Evolutionary conservation across 2,329 filamentous ascomycete genomes (phyloP).

Genomic region (Nakataea oryzae): DNA sequence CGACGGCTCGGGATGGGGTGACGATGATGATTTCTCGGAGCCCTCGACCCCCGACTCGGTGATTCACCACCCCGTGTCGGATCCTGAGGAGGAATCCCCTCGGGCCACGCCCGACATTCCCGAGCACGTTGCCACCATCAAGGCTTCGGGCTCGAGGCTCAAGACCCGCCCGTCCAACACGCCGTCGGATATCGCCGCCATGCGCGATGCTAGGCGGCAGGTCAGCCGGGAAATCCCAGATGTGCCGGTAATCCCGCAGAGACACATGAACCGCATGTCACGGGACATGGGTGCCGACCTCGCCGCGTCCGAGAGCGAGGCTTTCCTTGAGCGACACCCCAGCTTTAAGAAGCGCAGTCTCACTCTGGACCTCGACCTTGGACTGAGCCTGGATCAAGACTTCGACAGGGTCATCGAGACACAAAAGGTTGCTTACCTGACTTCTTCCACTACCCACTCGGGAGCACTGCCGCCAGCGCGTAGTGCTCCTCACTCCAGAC

Average conservation of each 20-base stretch:
- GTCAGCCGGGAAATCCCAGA: constrained; percentile 64
- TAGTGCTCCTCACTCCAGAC: constrained; percentile 23
- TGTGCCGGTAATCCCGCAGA: constrained; percentile 51
- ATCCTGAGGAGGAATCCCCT: constrained; percentile 26
- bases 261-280: constrained; percentile 45
- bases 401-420: constrained; percentile 92
- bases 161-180: constrained; percentile 86
- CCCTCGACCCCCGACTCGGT: constrained; percentile 80
- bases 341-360: constrained; percentile 77
- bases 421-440: constrained; percentile 76
- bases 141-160: constrained; percentile 73
- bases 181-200: constrained; percentile 69
- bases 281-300: constrained; percentile 30
- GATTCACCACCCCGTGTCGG: constrained; percentile 61
- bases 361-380: constrained; percentile 70
- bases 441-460: background rate
- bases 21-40: constrained; percentile 45
- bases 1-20: constrained; percentile 51
- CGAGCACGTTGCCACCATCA: constrained; percentile 78
- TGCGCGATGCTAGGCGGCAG: constrained; percentile 78
- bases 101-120: constrained; percentile 57
- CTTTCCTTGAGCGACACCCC: constrained; percentile 49
- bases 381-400: constrained; percentile 79
- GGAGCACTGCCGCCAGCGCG: constrained; percentile 10
- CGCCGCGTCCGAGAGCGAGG: constrained; percentile 19